These are phyloP conservation scores for Saksenaea oblongispora DNA, from an alignment of 371 early-diverging fungal species.

Conservation along the genomic window DNA sequence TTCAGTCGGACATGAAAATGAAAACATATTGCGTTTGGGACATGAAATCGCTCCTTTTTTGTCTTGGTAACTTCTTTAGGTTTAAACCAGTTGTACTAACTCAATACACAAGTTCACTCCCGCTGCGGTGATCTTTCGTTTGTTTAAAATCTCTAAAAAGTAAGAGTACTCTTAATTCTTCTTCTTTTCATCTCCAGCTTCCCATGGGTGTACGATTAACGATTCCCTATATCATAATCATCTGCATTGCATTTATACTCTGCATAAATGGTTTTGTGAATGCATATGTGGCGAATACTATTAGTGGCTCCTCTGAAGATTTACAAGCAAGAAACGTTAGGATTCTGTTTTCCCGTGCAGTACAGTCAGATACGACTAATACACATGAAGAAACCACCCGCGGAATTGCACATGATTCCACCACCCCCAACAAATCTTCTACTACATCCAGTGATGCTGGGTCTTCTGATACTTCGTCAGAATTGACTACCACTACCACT, in stretches of 20 bases:
- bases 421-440: too few species aligned
- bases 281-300: neutral
- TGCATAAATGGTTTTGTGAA: neutral
- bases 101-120: neutral
- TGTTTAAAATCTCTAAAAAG: neutral
- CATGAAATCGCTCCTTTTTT: neutral
- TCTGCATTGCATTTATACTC: neutral
- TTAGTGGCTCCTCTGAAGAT: neutral
- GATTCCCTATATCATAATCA: neutral
- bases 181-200: neutral
- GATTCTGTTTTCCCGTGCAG: neutral
- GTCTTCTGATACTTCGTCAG: too few species aligned
- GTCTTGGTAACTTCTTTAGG: constrained; percentile 1
- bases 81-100: neutral
- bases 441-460: too few species aligned
- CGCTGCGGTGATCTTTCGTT: neutral
- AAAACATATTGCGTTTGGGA: neutral
- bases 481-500: neutral
- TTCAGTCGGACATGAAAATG: neutral
- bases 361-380: neutral
- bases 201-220: neutral
- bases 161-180: neutral
- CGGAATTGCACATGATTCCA: too few species aligned
- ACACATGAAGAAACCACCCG: neutral
- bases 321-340: neutral